phyloP scores from a whole-genome alignment of 164 flowering plant genomes.

The Piper longum region DNA sequence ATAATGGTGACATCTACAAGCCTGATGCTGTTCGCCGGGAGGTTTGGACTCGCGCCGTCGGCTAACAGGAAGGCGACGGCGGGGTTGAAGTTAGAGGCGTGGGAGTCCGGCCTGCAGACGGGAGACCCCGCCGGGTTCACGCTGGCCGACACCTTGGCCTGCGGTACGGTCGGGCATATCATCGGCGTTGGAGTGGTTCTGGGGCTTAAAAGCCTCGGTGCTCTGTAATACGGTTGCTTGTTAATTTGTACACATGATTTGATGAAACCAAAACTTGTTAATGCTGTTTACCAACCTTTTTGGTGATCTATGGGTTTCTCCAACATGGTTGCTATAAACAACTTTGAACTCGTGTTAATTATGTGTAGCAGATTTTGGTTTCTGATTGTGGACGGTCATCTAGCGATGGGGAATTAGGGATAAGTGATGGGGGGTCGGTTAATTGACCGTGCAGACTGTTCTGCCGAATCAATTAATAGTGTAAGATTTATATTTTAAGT shows the following conservation, averaged over 20 bases:
- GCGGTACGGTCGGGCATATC: conserved; percentile 80
- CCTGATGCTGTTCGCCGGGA: conserved; percentile 90
- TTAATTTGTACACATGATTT: neutral
- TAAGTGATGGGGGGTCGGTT: too few species aligned
- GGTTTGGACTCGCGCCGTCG: conserved; percentile 91
- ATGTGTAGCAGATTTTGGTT: too few species aligned
- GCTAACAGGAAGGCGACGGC: conserved; percentile 95
- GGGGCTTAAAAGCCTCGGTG: conserved; percentile 80
- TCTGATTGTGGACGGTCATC: too few species aligned
- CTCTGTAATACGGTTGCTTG: conserved; percentile 18
- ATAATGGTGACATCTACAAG: conserved; percentile 75
- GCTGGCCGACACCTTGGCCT: conserved; percentile 84
- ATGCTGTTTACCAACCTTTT: too few species aligned
- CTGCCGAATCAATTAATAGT: too few species aligned
- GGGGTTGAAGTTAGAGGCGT: conserved; percentile 66
- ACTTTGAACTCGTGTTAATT: too few species aligned
- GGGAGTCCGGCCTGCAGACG: conserved; percentile 90
- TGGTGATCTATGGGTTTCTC: too few species aligned
- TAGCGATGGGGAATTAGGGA: too few species aligned
- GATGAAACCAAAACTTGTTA: neutral
- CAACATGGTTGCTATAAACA: too few species aligned
- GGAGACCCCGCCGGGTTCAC: conserved; percentile 99
- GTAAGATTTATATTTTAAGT: too few species aligned
- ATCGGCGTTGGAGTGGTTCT: conserved; percentile 93
- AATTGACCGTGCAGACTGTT: too few species aligned